Conservation (phyloP, 1,284 basidiomycete species). For the Papiliotrema nemorosa region DNA sequence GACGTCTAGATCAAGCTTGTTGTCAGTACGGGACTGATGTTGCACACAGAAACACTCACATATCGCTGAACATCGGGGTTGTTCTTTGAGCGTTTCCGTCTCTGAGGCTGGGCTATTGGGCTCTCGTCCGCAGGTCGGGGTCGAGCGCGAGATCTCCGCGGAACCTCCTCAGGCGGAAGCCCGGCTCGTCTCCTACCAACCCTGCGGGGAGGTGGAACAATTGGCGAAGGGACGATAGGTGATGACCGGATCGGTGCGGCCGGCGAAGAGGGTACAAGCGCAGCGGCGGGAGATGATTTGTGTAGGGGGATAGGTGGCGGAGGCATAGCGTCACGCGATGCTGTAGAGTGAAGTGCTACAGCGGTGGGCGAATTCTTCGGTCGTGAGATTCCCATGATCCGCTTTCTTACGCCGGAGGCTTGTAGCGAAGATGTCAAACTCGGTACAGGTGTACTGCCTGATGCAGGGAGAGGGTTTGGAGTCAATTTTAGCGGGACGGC, state of each 20-base stretch:
- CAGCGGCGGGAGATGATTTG: too few relatives aligned
- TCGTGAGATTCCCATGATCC: conserved; percentile 8
- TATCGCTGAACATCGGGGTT: too few relatives aligned
- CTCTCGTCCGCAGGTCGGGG: too few relatives aligned
- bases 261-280: too few relatives aligned
- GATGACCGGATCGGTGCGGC: background rate
- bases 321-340: conserved; percentile 17
- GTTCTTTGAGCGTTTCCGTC: too few relatives aligned
- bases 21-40: background rate
- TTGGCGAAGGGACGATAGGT: background rate
- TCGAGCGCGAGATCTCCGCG: too few relatives aligned
- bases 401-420: background rate
- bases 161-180: too few relatives aligned
- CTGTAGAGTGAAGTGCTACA: background rate
- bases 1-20: conserved; percentile 38
- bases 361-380: conserved; percentile 1
- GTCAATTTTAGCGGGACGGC: background rate
- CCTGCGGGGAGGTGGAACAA: too few relatives aligned
- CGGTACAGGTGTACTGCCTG: too few relatives aligned
- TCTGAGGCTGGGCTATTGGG: too few relatives aligned
- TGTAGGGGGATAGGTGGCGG: conserved; percentile 11
- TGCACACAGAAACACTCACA: background rate
- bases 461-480: background rate
- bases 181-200: too few relatives aligned
- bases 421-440: too few relatives aligned